These are phyloP conservation scores for Capsicum pubescens DNA, from an alignment of 257 asterid genomes.

Conservation along the genomic window DNA sequence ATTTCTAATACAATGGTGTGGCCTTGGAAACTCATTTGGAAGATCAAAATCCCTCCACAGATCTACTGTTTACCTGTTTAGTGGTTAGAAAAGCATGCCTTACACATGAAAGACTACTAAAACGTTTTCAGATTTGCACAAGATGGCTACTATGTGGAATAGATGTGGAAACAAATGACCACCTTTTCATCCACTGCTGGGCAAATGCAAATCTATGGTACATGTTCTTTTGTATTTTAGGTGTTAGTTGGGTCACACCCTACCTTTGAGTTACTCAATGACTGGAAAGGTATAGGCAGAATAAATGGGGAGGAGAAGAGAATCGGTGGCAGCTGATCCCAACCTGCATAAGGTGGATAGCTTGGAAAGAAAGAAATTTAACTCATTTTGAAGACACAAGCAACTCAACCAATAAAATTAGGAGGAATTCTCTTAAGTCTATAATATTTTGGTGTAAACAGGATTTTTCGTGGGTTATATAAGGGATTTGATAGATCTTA, in stretches of 20 bases:
- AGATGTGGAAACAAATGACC: background rate
- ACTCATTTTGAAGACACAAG: background rate
- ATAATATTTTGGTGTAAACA: background rate
- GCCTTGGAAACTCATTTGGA: background rate
- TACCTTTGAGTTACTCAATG: constrained; percentile 1
- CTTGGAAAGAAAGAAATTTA: background rate
- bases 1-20: background rate
- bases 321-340: background rate
- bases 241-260: background rate
- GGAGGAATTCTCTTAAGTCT: background rate
- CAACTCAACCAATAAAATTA: background rate
- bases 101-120: background rate
- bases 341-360: background rate
- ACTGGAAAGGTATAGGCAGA: background rate
- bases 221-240: background rate
- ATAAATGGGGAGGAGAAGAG: background rate
- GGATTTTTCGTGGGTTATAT: background rate
- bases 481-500: too few relatives aligned
- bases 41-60: background rate
- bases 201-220: background rate
- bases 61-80: background rate
- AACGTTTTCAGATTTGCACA: background rate
- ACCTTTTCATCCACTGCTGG: constrained; percentile 4
- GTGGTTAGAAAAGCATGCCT: background rate
- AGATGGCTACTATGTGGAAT: background rate